Base-by-base conservation (phyloP, 2,329 filamentous ascomycete genomes). In the Tolypocladium pustulatum region DNA sequence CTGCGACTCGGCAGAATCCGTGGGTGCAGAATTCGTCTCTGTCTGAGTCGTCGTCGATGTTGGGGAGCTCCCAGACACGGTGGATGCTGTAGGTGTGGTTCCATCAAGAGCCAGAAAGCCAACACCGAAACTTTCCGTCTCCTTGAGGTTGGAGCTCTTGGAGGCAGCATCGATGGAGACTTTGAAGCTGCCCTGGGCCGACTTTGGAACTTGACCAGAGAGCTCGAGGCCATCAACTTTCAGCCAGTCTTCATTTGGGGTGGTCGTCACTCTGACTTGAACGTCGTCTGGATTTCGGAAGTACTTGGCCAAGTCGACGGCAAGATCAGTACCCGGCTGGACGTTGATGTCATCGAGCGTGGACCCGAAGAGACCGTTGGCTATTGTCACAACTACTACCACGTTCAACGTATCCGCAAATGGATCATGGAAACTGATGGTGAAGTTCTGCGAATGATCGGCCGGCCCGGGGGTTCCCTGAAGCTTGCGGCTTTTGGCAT, bases 381-480 rank as follows among this genome's bases (percentile, higher is more conserved):
- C 68, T 4, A 76, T 64, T 36, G 72, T 71, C 22, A 75, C 60
- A 20, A 70, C 67, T 40, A 87, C 70, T 20, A 81, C 76, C 3
- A 85, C 77, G 46, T 77, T 79, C 5, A 88, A 82, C 17, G 72
- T 74, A 65, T 89, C 82, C 17, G 82, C 80, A 62, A 81, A 83
- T 15, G 73, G 70, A 67, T 90, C 87, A 15, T 73, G 78, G 12
- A 84, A 85, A 15, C 74, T 78, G 40, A 91, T 73, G 1, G 79
- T 84, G 54, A 93, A 79, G 63, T 87, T 87, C 34, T 81, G 77
- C 4, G 85, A 82, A 55, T 76, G 75, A 4, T 83, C 81, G 56
- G 77, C 74, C n/a, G 76, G 66, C 0, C 85, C 83, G 3, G 88
- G 84, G 1, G 74, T 87, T 2, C 91, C 91, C 37, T 73, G 78